Conservation (phyloP, 805 yeast genomes). For the Candida cerambycidarum region DNA sequence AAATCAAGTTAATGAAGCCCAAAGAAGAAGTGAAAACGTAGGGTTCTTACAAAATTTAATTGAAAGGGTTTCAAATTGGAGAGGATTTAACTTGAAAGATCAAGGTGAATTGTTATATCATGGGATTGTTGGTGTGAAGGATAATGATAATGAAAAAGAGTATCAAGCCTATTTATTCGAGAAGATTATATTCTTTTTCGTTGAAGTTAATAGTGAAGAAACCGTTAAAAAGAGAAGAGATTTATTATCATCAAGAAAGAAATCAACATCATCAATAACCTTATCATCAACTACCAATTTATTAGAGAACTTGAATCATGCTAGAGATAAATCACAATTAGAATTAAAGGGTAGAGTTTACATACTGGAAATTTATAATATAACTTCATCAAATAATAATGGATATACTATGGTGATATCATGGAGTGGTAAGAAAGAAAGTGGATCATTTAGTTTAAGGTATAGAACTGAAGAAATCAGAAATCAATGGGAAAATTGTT, state of each 20-base stretch:
- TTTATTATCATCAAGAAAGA: slow-evolving; percentile 47
- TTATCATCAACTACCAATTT: slow-evolving; percentile 36
- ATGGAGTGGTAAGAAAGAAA: slow-evolving; percentile 85
- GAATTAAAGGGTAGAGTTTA: slow-evolving; percentile 82
- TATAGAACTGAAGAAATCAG: slow-evolving; percentile 82
- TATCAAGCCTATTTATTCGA: slow-evolving; percentile 90
- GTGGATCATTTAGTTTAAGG: slow-evolving; percentile 79
- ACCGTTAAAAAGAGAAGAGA: slow-evolving; percentile 37
- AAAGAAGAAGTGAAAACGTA: slow-evolving; percentile 84
- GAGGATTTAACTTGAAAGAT: slow-evolving; percentile 74
- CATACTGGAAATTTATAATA: slow-evolving; percentile 58
- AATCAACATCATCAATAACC: slow-evolving; percentile 48
- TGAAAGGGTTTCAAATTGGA: slow-evolving; percentile 85
- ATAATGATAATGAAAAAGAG: slow-evolving; percentile 74
- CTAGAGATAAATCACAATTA: slow-evolving; percentile 28
- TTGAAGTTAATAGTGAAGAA: slow-evolving; percentile 26
- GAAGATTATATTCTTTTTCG: slow-evolving; percentile 49
- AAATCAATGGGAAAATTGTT: slow-evolving; percentile 75
- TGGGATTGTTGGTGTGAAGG: slow-evolving; percentile 69
- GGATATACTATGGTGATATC: slow-evolving; percentile 64
- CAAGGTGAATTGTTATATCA: slow-evolving; percentile 84
- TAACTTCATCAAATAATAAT: slow-evolving; percentile 33
- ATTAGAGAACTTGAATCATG: slow-evolving; percentile 33
- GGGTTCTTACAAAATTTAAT: slow-evolving; percentile 65
- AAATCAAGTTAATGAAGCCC: slow-evolving; percentile 86